Evolutionary conservation across 2,329 filamentous ascomycete genomes (phyloP), one percentile per base, ranked within the genome.

Genomic region (Trichothecium roseum): DNA sequence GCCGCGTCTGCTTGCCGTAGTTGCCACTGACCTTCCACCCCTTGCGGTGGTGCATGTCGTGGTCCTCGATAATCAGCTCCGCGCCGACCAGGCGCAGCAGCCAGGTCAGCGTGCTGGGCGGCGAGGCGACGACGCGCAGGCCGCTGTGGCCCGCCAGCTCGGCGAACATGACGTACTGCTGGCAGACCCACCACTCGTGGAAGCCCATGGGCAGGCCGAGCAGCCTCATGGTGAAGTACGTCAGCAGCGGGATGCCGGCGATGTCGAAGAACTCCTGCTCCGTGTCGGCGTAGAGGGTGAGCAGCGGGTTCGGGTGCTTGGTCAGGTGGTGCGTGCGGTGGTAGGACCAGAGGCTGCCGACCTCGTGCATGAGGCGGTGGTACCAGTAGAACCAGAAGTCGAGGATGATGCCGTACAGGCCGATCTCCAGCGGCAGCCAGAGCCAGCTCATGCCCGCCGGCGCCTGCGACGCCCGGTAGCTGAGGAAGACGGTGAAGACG

Each of bases 351-450:
- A 24, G 20, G 20, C 6, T 24, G 20, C 46, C 45, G 14, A 56
- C 37, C 20, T 62, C 59, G 41, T 64, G 61, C 57, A 62, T 63
- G 14, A 51, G 27, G 3, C 60, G 54, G 43, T 63, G 60, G 39
- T 63, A 63, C 52, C 55, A 52, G 45, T 63, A 63, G 44, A 62
- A 63, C 59, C 59, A 66, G 32, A 63, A 62, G 42, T 65, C 62
- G 5, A 66, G 50, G 8, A 65, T 46, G 34, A 65, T 51, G 4
- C 53, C 54, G 39, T 66, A 66, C 0, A 64, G 42, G 1, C 56
- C 56, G 5, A 61, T 47, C 27, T 64, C 56, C 5, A 64, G 18
- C 0, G 55, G 47, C 1, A 63, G 50, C 54, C 56, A 57, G n/a
- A 40, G 41, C 49, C 55, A 59, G 36, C 45, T 51, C 22, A 54